These are phyloP conservation scores for Diaporthe caulivora DNA, from an alignment of 2,329 filamentous ascomycete genomes.

Conservation along the genomic window DNA sequence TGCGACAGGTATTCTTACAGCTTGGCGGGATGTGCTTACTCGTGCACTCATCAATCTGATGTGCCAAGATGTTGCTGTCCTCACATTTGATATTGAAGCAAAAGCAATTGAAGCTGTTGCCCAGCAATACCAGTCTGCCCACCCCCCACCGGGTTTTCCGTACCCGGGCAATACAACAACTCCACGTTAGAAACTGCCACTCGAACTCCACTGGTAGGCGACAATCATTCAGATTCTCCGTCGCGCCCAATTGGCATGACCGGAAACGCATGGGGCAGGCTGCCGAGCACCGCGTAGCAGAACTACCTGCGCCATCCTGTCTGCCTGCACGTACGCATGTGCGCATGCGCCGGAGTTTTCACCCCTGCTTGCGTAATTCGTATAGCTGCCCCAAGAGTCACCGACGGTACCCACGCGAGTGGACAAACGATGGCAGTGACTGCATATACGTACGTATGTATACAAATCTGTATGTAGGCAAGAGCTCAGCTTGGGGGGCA, in stretches of 20 bases:
- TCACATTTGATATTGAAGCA: neutral
- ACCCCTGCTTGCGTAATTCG: neutral
- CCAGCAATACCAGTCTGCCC: neutral
- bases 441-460: too few species aligned
- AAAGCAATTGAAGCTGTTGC: neutral
- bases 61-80: neutral
- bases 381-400: neutral
- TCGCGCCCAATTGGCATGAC: neutral
- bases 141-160: neutral
- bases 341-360: neutral
- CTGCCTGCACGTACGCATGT: too few species aligned
- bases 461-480: too few species aligned
- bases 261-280: neutral
- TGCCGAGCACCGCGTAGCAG: neutral
- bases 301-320: neutral
- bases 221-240: slow-evolving; percentile 6
- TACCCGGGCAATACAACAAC: neutral
- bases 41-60: neutral
- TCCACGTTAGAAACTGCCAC: neutral
- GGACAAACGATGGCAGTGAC: neutral
- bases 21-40: neutral
- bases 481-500: slow-evolving; percentile 10
- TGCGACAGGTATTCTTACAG: neutral
- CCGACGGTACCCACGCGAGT: neutral
- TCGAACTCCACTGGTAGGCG: neutral